phyloP scores from a whole-genome alignment of 306 rosid species.

The Cicer yamashitae region DNA sequence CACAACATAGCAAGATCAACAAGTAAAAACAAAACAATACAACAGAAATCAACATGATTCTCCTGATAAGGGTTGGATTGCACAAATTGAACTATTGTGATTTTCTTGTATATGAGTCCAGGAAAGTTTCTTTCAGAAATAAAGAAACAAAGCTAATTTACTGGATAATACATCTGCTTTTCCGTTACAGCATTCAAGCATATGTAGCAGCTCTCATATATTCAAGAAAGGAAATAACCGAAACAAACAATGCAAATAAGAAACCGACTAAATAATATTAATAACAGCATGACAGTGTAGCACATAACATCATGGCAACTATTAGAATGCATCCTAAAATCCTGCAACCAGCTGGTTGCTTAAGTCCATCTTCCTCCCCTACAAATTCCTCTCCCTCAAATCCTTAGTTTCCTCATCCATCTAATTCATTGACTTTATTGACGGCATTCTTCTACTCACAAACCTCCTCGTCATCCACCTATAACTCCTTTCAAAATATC shows the following conservation, averaged over 20 bases:
- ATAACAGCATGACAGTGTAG: neutral
- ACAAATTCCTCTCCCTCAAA: too few species aligned
- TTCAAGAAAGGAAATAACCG: neutral
- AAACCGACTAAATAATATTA: neutral
- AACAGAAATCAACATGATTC: neutral
- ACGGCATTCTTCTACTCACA: too few species aligned
- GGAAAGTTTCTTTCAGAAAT: neutral
- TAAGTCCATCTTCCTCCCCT: too few species aligned
- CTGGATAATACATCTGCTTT: neutral
- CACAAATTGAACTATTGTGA: neutral
- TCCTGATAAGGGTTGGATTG: neutral
- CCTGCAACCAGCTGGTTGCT: neutral
- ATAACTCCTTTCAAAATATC: too few species aligned
- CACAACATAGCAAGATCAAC: neutral
- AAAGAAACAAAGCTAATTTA: neutral
- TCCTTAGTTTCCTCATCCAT: too few species aligned
- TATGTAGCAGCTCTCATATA: neutral
- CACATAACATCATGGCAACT: neutral
- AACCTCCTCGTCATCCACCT: too few species aligned
- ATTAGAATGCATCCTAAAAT: slow-evolving; percentile 13
- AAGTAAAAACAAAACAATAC: neutral
- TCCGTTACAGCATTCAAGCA: neutral
- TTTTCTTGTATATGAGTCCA: slow-evolving; percentile 5
- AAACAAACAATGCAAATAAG: slow-evolving; percentile 2
- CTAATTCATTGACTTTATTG: too few species aligned